Percentiles rank a stretch among this genome's conserved stretches.
These are phyloP conservation scores for Helminthosporium solani DNA, from an alignment of 2,329 filamentous ascomycete genomes.

Conservation along the genomic window DNA sequence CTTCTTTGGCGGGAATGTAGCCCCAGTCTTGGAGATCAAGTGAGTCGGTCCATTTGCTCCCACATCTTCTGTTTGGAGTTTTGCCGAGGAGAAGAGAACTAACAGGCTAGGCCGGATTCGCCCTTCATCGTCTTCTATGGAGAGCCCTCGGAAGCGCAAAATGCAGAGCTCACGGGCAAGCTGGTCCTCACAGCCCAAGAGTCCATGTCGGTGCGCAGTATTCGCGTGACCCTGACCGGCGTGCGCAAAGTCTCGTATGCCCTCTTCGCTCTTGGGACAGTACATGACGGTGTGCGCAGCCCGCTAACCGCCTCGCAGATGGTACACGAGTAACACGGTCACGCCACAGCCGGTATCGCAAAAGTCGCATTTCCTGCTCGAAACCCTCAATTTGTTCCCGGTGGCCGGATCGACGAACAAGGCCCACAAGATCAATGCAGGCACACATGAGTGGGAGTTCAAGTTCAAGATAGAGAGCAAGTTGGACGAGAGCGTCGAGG, in stretches of 20 bases:
- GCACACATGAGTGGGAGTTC: slow-evolving; percentile 53
- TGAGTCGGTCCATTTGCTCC: slow-evolving; percentile 21
- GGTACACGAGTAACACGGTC: slow-evolving; percentile 41
- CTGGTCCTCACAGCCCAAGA: slow-evolving; percentile 51
- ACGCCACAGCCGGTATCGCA: slow-evolving; percentile 47
- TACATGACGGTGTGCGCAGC: not conserved
- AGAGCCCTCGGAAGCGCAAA: slow-evolving; percentile 47
- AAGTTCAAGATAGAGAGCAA: slow-evolving; percentile 49
- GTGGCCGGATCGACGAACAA: slow-evolving; percentile 41
- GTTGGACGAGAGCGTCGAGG: slow-evolving; percentile 84
- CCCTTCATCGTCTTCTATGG: slow-evolving; percentile 54
- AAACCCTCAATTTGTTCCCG: slow-evolving; percentile 48
- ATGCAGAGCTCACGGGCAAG: slow-evolving; percentile 48
- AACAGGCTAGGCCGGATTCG: slow-evolving; percentile 42
- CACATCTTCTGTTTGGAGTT: no score
- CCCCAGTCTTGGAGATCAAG: slow-evolving; percentile 47
- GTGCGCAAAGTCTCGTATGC: slow-evolving; percentile 51
- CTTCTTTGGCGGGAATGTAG: slow-evolving; percentile 29
- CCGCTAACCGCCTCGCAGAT: slow-evolving; percentile 30
- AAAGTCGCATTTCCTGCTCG: slow-evolving; percentile 50
- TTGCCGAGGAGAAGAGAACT: slow-evolving; percentile 2
- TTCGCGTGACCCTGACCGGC: slow-evolving; percentile 50
- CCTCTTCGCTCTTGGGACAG: not conserved
- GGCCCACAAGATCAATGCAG: slow-evolving; percentile 52
- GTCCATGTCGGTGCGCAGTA: slow-evolving; percentile 49